These are phyloP conservation scores for Collybia mongolica DNA, from an alignment of 768 basidiomycete genomes.

Conservation along the genomic window DNA sequence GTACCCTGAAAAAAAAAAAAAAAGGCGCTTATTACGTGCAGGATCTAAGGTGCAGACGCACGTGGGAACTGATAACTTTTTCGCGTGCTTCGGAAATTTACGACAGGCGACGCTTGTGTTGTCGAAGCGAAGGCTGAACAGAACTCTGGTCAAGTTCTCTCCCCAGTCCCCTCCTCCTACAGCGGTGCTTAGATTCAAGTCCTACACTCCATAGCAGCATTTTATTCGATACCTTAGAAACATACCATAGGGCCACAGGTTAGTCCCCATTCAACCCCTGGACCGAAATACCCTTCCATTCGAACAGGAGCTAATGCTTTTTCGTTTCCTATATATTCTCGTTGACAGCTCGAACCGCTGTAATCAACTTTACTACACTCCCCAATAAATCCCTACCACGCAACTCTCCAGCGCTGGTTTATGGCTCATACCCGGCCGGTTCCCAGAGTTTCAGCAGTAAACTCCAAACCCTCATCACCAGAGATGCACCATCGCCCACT, in stretches of 20 bases:
- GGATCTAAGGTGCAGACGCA: not conserved
- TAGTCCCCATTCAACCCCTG: no score
- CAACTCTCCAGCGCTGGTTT: not conserved
- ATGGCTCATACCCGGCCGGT: constrained; percentile 18
- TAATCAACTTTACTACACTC: no score
- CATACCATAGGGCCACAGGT: no score
- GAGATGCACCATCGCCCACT: constrained; percentile 66
- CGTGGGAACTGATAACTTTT: constrained; percentile 12
- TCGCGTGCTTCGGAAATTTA: constrained; percentile 15
- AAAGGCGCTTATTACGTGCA: not conserved
- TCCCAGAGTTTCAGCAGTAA: constrained; percentile 12
- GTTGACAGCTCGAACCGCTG: no score
- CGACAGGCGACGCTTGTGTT: constrained; percentile 9
- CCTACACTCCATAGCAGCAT: no score
- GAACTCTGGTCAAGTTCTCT: constrained; percentile 10
- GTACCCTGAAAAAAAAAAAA: not conserved
- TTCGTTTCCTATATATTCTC: no score
- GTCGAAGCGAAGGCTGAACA: constrained; percentile 8
- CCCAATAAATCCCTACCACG: no score
- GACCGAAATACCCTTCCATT: no score
- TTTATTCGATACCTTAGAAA: no score
- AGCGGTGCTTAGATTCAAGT: not conserved
- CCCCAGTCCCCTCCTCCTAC: not conserved
- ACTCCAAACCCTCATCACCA: constrained; percentile 18
- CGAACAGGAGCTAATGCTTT: no score